These are phyloP conservation scores for Debaryomyces singareniensis DNA, from an alignment of 1,139 yeast genomes.

Conservation along the genomic window DNA sequence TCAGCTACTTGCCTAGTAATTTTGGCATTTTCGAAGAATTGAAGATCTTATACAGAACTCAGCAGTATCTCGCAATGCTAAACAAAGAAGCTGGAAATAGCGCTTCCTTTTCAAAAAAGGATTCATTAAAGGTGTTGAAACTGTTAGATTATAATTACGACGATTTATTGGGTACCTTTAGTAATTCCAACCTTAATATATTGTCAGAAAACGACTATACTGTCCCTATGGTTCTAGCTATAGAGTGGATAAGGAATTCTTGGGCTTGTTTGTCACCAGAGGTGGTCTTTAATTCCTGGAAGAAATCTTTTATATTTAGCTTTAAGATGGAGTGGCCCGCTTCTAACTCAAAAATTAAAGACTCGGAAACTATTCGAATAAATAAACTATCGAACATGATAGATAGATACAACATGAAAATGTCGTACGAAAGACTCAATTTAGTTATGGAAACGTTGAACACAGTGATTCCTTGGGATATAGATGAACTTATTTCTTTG, in stretches of 20 bases:
- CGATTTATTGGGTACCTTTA: neutral
- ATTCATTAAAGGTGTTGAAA: constrained; percentile 1
- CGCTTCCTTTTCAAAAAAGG: neutral
- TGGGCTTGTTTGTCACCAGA: constrained; percentile 48
- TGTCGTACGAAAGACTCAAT: constrained; percentile 30
- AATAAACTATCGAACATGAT: constrained; percentile 6
- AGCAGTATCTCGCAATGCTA: constrained; percentile 51
- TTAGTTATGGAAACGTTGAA: constrained; percentile 38
- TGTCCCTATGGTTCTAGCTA: constrained; percentile 47
- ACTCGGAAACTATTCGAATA: constrained; percentile 7
- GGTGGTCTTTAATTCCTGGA: constrained; percentile 49
- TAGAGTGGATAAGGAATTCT: constrained; percentile 51
- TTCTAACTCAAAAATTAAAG: constrained; percentile 7
- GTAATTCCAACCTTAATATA: constrained; percentile 6
- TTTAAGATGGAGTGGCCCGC: constrained; percentile 19
- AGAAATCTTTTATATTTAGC: constrained; percentile 25
- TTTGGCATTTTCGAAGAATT: constrained; percentile 64
- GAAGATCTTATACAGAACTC: constrained; percentile 51
- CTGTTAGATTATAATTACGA: neutral
- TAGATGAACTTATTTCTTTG: constrained; percentile 48
- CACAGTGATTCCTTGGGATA: constrained; percentile 54
- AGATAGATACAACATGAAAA: constrained; percentile 13
- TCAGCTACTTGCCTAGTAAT: constrained; percentile 54
- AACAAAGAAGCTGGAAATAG: constrained; percentile 6
- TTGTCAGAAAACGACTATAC: constrained; percentile 34